A percentile compares a stretch with the other conserved stretches of the same genome.
Evolutionary conservation across 441 rosid species (phyloP).

Genomic region (Erysimum cheiri): DNA sequence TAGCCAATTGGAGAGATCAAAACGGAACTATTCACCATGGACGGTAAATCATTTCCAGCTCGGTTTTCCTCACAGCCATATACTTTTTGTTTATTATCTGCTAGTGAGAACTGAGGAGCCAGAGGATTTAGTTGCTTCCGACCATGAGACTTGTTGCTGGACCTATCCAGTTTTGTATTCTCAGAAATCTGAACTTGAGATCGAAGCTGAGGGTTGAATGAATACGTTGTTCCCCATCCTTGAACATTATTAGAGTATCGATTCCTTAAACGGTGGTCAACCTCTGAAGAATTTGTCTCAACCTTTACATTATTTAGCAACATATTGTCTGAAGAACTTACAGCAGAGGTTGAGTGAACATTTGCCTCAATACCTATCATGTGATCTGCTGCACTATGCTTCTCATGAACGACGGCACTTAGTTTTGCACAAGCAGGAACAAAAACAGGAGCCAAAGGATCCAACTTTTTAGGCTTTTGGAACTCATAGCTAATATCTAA

Average conservation of each 20-base stretch:
- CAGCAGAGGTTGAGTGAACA: slow-evolving; percentile 29
- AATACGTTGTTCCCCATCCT: slow-evolving; percentile 13
- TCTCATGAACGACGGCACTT: slow-evolving; percentile 27
- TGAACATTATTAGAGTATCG: slow-evolving; percentile 29
- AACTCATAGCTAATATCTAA: slow-evolving; percentile 30
- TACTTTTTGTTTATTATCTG: slow-evolving; percentile 34
- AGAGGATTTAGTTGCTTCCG: slow-evolving; percentile 47
- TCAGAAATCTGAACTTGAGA: slow-evolving; percentile 39
- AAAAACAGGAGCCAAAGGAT: slow-evolving; percentile 53
- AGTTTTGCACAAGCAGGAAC: slow-evolving; percentile 43
- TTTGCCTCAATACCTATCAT: slow-evolving; percentile 22
- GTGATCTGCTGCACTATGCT: slow-evolving; percentile 32
- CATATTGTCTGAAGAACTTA: slow-evolving; percentile 30
- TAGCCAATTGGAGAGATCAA: slow-evolving; percentile 33
- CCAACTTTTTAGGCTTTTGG: slow-evolving; percentile 38
- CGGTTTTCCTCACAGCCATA: slow-evolving; percentile 33
- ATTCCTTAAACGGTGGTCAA: slow-evolving; percentile 16
- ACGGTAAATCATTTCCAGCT: slow-evolving; percentile 17
- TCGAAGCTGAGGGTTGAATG: slow-evolving; percentile 28
- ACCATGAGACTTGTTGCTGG: slow-evolving; percentile 28
- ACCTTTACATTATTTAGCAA: slow-evolving; percentile 10
- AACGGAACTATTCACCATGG: slow-evolving; percentile 21
- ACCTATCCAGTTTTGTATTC: slow-evolving; percentile 31
- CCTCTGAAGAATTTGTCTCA: slow-evolving; percentile 34
- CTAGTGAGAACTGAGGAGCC: slow-evolving; percentile 49